Conservation (phyloP, 164 flowering plant species). For the Vitis cinerea region DNA sequence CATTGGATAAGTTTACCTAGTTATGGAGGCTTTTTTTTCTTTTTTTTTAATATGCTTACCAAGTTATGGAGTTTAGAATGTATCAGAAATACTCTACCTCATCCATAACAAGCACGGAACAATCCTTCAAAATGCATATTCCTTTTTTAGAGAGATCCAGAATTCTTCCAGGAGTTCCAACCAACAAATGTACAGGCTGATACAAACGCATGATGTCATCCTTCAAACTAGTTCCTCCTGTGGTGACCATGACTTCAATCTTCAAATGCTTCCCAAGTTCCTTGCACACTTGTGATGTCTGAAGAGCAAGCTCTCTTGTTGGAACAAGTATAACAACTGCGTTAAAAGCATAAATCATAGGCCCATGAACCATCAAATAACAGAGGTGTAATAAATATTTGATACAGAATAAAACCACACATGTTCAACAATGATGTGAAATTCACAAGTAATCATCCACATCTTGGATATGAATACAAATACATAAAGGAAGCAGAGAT, state of each 20-base stretch:
- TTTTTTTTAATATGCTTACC: too few species aligned
- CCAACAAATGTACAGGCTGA: slow-evolving; percentile 96
- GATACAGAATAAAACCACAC: too few species aligned
- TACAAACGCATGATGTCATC: slow-evolving; percentile 99
- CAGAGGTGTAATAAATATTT: too few species aligned
- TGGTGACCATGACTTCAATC: slow-evolving; percentile 94
- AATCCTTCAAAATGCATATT: slow-evolving; percentile 77
- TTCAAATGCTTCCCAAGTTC: slow-evolving; percentile 95
- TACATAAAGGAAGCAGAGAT: too few species aligned
- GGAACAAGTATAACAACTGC: slow-evolving; percentile 94
- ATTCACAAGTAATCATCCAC: too few species aligned
- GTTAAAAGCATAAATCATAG: slow-evolving; percentile 3
- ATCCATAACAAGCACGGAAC: slow-evolving; percentile 94
- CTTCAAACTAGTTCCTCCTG: slow-evolving; percentile 96
- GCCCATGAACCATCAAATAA: neutral
- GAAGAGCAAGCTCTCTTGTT: slow-evolving; percentile 95
- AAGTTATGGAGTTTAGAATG: neutral
- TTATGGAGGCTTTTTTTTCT: too few species aligned
- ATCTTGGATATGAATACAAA: too few species aligned
- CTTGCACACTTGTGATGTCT: slow-evolving; percentile 98
- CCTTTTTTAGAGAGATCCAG: slow-evolving; percentile 94
- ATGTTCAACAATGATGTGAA: too few species aligned
- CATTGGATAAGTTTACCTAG: too few species aligned
- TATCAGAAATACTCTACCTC: slow-evolving; percentile 53
- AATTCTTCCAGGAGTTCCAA: slow-evolving; percentile 97